A percentile compares a stretch with the other conserved stretches of the same genome.
Evolutionary conservation across 2,329 filamentous ascomycete species (phyloP).

Genomic region (Penicillium sp.): DNA sequence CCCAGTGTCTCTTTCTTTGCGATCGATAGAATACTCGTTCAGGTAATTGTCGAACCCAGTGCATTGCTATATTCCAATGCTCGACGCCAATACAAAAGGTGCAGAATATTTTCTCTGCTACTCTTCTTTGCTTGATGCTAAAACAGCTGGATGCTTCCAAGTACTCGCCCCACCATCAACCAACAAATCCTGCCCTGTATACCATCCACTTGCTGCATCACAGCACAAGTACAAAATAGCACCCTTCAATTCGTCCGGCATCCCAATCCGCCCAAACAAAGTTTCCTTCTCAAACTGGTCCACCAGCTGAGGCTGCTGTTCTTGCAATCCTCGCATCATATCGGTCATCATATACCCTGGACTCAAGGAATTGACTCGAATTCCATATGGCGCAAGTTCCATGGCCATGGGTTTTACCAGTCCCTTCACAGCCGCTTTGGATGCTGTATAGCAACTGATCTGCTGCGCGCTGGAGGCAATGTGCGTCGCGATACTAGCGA

Average conservation of each 20-base stretch:
- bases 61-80: not conserved
- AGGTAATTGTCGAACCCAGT: not conserved
- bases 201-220: slow-evolving; percentile 19
- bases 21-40: not conserved
- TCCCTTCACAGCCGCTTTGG: slow-evolving; percentile 29
- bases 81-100: not conserved
- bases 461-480: slow-evolving; percentile 33
- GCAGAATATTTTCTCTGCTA: not conserved
- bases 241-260: slow-evolving; percentile 22
- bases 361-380: slow-evolving; percentile 34
- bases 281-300: slow-evolving; percentile 26
- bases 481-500: slow-evolving; percentile 38
- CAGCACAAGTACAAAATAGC: slow-evolving; percentile 23
- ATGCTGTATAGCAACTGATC: slow-evolving; percentile 36
- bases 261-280: slow-evolving; percentile 23
- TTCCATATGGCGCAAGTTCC: slow-evolving; percentile 26
- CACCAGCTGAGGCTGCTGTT: slow-evolving; percentile 20
- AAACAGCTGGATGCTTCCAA: slow-evolving; percentile 27
- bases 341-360: slow-evolving; percentile 33
- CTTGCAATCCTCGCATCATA: slow-evolving; percentile 23
- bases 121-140: slow-evolving; percentile 4
- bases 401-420: slow-evolving; percentile 27
- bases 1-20: not conserved
- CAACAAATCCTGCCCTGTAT: slow-evolving; percentile 27
- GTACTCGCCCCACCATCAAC: slow-evolving; percentile 27